Base-by-base conservation (phyloP, 2,329 filamentous ascomycete species). In the Diaporthe australafricana region DNA sequence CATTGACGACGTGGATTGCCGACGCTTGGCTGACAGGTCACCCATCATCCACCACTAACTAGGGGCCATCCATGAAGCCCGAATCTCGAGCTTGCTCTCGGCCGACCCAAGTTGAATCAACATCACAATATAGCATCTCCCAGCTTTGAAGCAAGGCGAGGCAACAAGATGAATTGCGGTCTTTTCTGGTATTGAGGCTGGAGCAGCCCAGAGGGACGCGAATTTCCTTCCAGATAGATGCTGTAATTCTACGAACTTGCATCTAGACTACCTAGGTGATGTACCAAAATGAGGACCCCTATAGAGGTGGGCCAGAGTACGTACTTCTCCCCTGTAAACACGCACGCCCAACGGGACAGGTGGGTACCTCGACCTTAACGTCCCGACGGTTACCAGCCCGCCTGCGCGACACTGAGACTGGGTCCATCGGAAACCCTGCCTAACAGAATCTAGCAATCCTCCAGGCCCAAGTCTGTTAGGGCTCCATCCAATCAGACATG, bases 401-500 rank as follows among this genome's bases (percentile, higher is more conserved):
- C 55, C 16, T 60, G 55, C 35, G 55, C 35, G 20, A 14, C 35
- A n/a, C n/a, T n/a, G n/a, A 27, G 55, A 35, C 32, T 9, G 9
- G 32, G 32, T 35, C 35, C 35, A 14, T 22, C 35, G 8, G 22
- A 20, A 1, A 25, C 16, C 55, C 35, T 20, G 53, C 42, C 40
- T 47, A 63, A 47, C 57, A 48, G n/a, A 35, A 0, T 20, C 42
- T 1, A 27, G 17, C 42, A n/a, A 22, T 17, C n/a, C 27, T 32
- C 6, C 11, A 9, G 3, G 8, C 42, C 45, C 27, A 50, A 2
- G 8, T 27, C n/a, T 50, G 60, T 25, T 27, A 65, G 45, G n/a
- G 20, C 48, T 42, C 60, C 50, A 17, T 11, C 30, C 45, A 14
- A 60, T n/a, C 42, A 45, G 60, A 35, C 42, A 65, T 65, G 60